Evolutionary conservation across 768 basidiomycete genomes (phyloP).

Genomic region (Tubosaeta brunneosetosa): DNA sequence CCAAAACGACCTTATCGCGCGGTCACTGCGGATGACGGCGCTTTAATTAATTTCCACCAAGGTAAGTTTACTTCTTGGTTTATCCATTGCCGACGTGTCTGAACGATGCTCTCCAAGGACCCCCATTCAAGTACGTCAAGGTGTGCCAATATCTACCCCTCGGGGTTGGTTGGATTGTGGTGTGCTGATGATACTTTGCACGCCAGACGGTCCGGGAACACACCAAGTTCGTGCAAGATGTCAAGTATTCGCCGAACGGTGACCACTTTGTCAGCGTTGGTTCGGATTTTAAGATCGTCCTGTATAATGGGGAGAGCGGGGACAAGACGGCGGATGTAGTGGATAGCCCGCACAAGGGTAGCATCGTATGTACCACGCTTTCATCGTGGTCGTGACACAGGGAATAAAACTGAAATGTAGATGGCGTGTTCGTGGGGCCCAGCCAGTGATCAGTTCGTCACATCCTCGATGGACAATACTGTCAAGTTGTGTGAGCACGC

Average conservation of each 20-base stretch:
- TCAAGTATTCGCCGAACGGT: slow-evolving; percentile 78
- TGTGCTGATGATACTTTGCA: not conserved
- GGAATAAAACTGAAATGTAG: slow-evolving; percentile 29
- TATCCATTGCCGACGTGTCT: not conserved
- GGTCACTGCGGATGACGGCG: slow-evolving; percentile 83
- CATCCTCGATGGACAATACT: slow-evolving; percentile 81
- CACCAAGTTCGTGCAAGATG: slow-evolving; percentile 88
- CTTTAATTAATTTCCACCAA: slow-evolving; percentile 75
- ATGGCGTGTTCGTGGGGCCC: slow-evolving; percentile 79
- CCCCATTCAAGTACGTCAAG: slow-evolving; percentile 88
- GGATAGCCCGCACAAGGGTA: slow-evolving; percentile 68
- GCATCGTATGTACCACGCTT: slow-evolving; percentile 50
- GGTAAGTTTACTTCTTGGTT: slow-evolving; percentile 37
- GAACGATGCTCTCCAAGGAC: slow-evolving; percentile 38
- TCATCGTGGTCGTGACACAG: not conserved
- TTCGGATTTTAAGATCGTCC: slow-evolving; percentile 79
- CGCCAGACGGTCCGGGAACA: slow-evolving; percentile 80
- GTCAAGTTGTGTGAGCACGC: slow-evolving; percentile 69
- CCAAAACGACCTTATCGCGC: slow-evolving; percentile 89
- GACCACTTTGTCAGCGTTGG: slow-evolving; percentile 85
- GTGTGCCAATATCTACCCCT: slow-evolving; percentile 29
- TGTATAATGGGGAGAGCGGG: slow-evolving; percentile 89
- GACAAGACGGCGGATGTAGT: slow-evolving; percentile 68
- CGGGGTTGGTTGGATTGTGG: not conserved
- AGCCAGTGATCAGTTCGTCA: slow-evolving; percentile 68